Percentiles rank a stretch among this genome's conserved stretches.
Conservation (phyloP, 352 stramenopile species). For the Peronosclerospora sorghi region DNA sequence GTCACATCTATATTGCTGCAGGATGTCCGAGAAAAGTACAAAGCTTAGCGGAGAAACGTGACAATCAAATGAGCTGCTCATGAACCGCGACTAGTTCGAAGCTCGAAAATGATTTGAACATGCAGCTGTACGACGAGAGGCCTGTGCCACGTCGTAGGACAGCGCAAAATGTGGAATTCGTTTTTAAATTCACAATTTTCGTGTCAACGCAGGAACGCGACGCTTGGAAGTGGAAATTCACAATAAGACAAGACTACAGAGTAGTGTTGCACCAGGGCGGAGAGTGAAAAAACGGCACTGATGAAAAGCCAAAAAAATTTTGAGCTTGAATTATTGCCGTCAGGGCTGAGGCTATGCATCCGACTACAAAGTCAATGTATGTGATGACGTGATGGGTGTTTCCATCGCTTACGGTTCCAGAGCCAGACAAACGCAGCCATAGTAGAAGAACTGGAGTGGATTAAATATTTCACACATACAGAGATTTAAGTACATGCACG, state of each 20-base stretch:
- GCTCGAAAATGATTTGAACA: constrained; percentile 35
- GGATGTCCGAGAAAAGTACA: constrained; percentile 43
- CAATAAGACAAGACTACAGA: constrained; percentile 47
- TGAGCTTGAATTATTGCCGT: constrained; percentile 20
- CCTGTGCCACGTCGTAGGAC: constrained; percentile 33
- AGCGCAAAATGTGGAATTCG: constrained; percentile 41
- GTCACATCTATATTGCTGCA: constrained; percentile 7
- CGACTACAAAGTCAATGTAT: no score
- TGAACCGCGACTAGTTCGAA: constrained; percentile 29
- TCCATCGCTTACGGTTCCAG: no score
- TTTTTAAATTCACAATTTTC: neutral
- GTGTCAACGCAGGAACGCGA: constrained; percentile 44
- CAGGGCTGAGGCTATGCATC: neutral
- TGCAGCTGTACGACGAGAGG: constrained; percentile 40
- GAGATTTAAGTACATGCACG: constrained; percentile 6
- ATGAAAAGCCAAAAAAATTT: constrained; percentile 50
- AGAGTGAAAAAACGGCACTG: constrained; percentile 57
- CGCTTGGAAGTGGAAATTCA: constrained; percentile 76
- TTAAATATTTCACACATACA: constrained; percentile 32
- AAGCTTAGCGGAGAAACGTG: constrained; percentile 17
- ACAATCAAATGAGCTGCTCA: constrained; percentile 30
- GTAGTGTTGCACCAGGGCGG: constrained; percentile 44
- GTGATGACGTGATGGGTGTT: no score
- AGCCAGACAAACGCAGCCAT: no score
- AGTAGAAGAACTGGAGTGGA: constrained; percentile 1